phyloP scores from a whole-genome alignment of 768 basidiomycete genomes.

The Mycena venus region DNA sequence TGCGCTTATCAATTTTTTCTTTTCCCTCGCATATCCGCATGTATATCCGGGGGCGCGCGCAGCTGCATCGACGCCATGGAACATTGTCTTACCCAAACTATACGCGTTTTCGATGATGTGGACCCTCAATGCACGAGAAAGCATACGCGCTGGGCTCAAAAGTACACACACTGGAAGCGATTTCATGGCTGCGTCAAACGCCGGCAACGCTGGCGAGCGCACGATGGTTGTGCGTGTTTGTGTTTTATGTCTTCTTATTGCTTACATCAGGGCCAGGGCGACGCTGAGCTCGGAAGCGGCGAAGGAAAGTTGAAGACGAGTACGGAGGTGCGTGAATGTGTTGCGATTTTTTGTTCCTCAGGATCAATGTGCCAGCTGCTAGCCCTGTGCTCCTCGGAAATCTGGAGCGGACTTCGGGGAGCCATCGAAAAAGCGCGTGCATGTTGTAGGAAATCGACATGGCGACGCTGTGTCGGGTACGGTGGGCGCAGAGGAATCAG shows the following conservation, averaged over 20 bases:
- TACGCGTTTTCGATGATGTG: constrained; percentile 53
- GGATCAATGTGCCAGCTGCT: neutral
- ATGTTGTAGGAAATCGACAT: neutral
- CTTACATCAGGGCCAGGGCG: neutral
- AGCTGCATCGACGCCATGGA: constrained; percentile 37
- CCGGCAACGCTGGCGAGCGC: neutral
- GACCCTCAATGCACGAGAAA: constrained; percentile 45
- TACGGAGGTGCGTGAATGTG: neutral
- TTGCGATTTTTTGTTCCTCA: neutral
- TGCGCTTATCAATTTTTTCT: constrained; percentile 47
- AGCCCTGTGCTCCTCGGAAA: neutral
- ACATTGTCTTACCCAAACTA: constrained; percentile 44
- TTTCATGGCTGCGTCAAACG: neutral
- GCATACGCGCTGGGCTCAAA: constrained; percentile 28
- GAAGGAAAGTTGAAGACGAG: neutral
- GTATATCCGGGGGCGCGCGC: constrained; percentile 3
- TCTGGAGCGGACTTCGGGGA: neutral
- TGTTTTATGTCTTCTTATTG: neutral
- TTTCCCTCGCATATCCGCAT: constrained; percentile 39
- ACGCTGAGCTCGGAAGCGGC: neutral
- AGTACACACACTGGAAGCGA: too few relatives aligned
- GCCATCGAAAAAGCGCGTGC: neutral
- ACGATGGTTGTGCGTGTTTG: neutral
- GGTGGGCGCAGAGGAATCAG: neutral
- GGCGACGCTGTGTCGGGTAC: neutral